Evolutionary conservation across 164 flowering plant genomes (phyloP).

Genomic region (Piper longum): DNA sequence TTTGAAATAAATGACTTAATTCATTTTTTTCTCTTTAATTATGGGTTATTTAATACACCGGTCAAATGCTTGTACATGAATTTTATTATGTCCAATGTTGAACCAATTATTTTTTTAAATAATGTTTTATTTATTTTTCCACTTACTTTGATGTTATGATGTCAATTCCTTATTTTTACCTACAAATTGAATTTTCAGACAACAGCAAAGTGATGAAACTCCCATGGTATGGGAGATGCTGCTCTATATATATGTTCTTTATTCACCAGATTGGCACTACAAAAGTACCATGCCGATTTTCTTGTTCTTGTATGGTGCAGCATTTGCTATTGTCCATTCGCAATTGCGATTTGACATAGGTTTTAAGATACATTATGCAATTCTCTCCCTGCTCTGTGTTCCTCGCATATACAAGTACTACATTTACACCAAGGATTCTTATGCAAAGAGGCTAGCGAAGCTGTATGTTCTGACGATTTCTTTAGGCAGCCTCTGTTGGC

Average conservation of each 20-base stretch:
- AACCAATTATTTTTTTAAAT: background rate
- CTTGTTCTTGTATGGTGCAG: conserved; percentile 61
- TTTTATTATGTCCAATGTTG: background rate
- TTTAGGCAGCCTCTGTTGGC: conserved; percentile 46
- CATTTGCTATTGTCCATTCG: conserved; percentile 51
- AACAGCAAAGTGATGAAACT: conserved; percentile 41
- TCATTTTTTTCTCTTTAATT: too few relatives aligned
- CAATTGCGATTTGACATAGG: conserved; percentile 38
- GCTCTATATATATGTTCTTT: conserved; percentile 61
- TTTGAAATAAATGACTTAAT: too few relatives aligned
- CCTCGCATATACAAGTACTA: conserved; percentile 85
- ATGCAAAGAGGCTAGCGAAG: conserved; percentile 62
- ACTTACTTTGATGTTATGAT: background rate
- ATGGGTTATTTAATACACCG: too few relatives aligned
- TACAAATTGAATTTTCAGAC: conserved; percentile 14
- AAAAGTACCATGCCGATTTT: conserved; percentile 79
- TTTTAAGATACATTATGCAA: conserved; percentile 55
- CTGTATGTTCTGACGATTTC: conserved; percentile 33
- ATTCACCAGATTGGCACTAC: conserved; percentile 88
- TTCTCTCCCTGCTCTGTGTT: conserved; percentile 62
- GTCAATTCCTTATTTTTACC: background rate
- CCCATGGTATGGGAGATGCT: conserved; percentile 91
- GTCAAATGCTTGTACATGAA: background rate
- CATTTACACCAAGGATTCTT: conserved; percentile 38
- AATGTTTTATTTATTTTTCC: too few relatives aligned